Conservation (phyloP, 345 rosid genomes). For the Ceriops tagal region DNA sequence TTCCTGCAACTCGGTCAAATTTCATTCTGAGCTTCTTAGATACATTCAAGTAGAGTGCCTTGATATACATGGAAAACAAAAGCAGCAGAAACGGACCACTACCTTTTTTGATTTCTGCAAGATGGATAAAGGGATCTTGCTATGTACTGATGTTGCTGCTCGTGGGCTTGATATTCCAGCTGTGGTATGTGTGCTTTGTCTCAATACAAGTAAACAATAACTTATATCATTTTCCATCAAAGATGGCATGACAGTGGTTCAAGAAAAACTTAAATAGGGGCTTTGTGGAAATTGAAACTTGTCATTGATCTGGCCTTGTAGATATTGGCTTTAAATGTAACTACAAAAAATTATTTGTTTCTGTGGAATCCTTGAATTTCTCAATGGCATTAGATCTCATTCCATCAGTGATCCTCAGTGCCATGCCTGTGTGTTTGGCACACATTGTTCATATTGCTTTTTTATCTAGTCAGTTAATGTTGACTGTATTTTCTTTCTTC, state of each 20-base stretch:
- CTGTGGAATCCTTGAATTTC: too few relatives aligned
- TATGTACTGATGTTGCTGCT: slow-evolving; percentile 97
- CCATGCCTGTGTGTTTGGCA: too few relatives aligned
- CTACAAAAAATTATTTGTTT: too few relatives aligned
- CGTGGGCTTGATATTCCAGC: slow-evolving; percentile 98
- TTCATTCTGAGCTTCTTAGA: slow-evolving; percentile 79
- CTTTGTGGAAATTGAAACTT: neutral
- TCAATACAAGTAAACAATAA: too few relatives aligned
- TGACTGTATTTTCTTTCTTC: slow-evolving; percentile 1
- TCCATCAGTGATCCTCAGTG: too few relatives aligned
- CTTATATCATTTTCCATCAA: too few relatives aligned
- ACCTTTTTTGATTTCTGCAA: slow-evolving; percentile 94
- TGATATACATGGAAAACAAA: slow-evolving; percentile 92
- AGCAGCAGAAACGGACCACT: slow-evolving; percentile 83
- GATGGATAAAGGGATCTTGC: slow-evolving; percentile 86
- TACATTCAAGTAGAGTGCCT: slow-evolving; percentile 68
- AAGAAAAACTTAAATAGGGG: neutral
- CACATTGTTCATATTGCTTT: neutral
- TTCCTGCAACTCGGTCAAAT: slow-evolving; percentile 93
- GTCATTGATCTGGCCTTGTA: neutral
- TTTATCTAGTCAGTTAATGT: neutral
- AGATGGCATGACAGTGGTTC: too few relatives aligned
- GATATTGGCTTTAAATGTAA: neutral
- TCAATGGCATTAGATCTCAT: too few relatives aligned
- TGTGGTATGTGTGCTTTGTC: slow-evolving; percentile 51